Evolutionary conservation across 495 filamentous ascomycete genomes (phyloP), one percentile per base, ranked within the genome.

Genomic region (Letharia columbiana): DNA sequence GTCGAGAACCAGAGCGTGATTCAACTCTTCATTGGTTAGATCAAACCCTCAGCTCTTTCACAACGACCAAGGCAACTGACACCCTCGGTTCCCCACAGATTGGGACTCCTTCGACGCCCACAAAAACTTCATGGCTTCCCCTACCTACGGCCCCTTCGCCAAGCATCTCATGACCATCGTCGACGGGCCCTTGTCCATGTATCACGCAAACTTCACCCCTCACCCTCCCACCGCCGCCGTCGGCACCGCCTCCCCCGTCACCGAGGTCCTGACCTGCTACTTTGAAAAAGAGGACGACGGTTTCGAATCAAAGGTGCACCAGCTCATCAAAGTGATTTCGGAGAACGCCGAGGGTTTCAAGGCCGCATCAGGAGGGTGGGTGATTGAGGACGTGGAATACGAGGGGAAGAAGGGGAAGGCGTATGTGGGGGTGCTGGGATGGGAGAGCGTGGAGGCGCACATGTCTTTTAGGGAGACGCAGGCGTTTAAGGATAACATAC

Each of bases 381-480:
- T 70, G 64, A 47, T 77, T 74, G 62, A 70, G 62, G 65, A 82
- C 73, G 9, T 84, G 75, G 77, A 67, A 75, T 3, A 74, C 78
- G 69, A 82, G 78, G 79, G 75, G 1, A 75, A 78, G 62, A 77
- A 73, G 66, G 79, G 74, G 33, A 72, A 76, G 68, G 76, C 76
- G 31, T 75, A 76, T 45, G 69, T 76, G 59, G 71, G 75, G 52
- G 67, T 84, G 0, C 50, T 83, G 39, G 86, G 83, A 4, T 88
- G 85, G 84, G 75, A 79, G 31, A 82, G 76, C 66, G 72, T 81
- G 13, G 82, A 86, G 45, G 75, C 74, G 64, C 84, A 86, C 71
- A 71, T 74, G 73, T 65, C 71, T 65, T 80, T 76, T 35, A 77
- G 79, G 62, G 75, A 78, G 63, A 79, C 77, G 18, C 69, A 79